A percentile compares a stretch with the other conserved stretches of the same genome.
Conservation (phyloP, 2,329 filamentous ascomycete genomes). For the Aureobasidium sp. region DNA sequence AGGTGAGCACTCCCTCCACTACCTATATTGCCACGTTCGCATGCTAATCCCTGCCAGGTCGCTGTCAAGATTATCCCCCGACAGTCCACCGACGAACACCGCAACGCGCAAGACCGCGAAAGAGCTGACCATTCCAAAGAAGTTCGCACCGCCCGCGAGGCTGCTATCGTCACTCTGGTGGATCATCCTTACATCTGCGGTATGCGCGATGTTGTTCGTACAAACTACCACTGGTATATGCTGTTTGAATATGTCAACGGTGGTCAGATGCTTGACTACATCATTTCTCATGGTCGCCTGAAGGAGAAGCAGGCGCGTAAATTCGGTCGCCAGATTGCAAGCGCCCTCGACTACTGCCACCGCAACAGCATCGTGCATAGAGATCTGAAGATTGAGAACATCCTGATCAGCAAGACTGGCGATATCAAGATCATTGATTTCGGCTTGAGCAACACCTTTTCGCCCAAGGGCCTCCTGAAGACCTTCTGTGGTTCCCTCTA, state of each 20-base stretch:
- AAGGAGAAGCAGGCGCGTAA: constrained; percentile 98
- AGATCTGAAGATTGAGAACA: constrained; percentile 98
- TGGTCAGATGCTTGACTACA: constrained; percentile 98
- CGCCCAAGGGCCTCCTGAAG: constrained; percentile 75
- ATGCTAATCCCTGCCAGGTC: constrained; percentile 48
- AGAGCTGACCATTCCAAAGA: constrained; percentile 94
- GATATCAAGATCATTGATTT: constrained; percentile 99
- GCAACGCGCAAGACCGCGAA: constrained; percentile 65
- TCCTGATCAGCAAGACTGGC: constrained; percentile 95
- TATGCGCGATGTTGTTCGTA: constrained; percentile 89
- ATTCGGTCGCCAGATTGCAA: constrained; percentile 94
- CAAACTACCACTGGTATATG: constrained; percentile 99
- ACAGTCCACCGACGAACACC: constrained; percentile 77
- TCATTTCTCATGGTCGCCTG: constrained; percentile 92
- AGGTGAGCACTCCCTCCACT: constrained; percentile 46
- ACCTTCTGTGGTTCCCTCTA: constrained; percentile 98
- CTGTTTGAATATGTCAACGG: constrained; percentile 98
- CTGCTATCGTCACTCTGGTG: constrained; percentile 88
- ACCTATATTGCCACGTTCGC: neutral
- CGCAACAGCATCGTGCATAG: constrained; percentile 97
- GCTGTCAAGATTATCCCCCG: constrained; percentile 96
- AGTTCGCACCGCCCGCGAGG: constrained; percentile 86
- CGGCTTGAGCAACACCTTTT: constrained; percentile 91
- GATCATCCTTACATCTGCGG: constrained; percentile 95
- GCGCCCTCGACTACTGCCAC: constrained; percentile 93